Evolutionary conservation across 2,329 filamentous ascomycete species (phyloP), one percentile per base, ranked within the genome.

Genomic region (Daldinia sp.): DNA sequence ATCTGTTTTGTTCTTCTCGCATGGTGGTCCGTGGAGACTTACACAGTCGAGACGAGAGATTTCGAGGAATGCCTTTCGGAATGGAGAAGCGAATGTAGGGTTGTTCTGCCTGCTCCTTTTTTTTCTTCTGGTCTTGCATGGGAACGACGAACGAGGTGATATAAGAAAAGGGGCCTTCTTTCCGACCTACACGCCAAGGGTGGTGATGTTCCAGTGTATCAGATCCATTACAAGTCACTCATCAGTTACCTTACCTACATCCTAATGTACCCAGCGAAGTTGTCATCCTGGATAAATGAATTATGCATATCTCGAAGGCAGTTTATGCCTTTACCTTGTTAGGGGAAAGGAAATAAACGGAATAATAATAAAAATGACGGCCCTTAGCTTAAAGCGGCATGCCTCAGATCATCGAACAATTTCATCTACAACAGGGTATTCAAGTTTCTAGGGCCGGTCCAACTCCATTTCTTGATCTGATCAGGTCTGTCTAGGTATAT

Each of bases 391-490:
- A 48, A 48, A 48, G 45, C 45, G 45, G 45, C 45, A 11, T 13
- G n/a, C 25, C 25, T 17, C 9, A 30, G 43, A 30, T 30, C 39
- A 21, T 48, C 17, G 8, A 48, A 48, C 25, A 48, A 48, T 48
- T 48, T 30, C 45, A 29, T 48, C 27, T 48, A 29, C 25, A 30
- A 48, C 43, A 48, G 51, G 41, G 21, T 15, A 41, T 43, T 50
- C 48, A 53, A 41, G 34, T 15, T 66, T 49, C 43, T 39, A 62
- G 45, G 41, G n/a, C 47, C 11, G 45, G 41, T n/a, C 47, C 11
- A 34, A 21, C 17, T 21, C 17, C 29, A 9, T 50, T 34, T 34
- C 25, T 50, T 13, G 47, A 50, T 50, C 47, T 55, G 45, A 32
- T 13, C 17, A 21, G 17, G 34, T n/a, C n/a, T n/a, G n/a, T n/a